Conservation (phyloP, 1,284 basidiomycete genomes). For the Kwoniella shivajii region DNA sequence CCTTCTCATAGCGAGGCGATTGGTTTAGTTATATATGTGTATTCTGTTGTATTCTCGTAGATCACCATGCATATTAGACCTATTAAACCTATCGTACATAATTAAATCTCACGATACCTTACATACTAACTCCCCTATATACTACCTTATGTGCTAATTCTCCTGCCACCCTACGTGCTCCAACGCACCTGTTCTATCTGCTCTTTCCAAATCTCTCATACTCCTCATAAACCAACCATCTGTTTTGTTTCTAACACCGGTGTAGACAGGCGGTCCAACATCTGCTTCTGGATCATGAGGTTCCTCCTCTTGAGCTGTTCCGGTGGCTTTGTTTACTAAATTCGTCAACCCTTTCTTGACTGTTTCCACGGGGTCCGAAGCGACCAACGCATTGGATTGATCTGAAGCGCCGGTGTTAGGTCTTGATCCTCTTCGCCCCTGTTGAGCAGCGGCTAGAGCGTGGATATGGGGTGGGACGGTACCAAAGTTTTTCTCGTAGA, state of each 20-base stretch:
- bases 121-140: no score
- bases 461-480: slow-evolving; percentile 7
- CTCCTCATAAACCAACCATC: slow-evolving; percentile 45
- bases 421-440: slow-evolving; percentile 5
- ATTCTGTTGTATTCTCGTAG: no score
- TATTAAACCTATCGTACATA: no score
- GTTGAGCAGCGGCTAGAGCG: slow-evolving; percentile 1
- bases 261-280: slow-evolving; percentile 38
- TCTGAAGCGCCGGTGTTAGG: slow-evolving; percentile 16
- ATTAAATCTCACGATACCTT: no score
- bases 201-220: slow-evolving; percentile 40
- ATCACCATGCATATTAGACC: no score
- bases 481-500: slow-evolving; percentile 16
- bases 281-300: slow-evolving; percentile 5
- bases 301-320: not conserved
- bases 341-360: slow-evolving; percentile 26
- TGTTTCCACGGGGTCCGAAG: slow-evolving; percentile 12
- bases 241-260: slow-evolving; percentile 37
- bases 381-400: slow-evolving; percentile 4
- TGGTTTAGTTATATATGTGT: slow-evolving; percentile 6
- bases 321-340: slow-evolving; percentile 19
- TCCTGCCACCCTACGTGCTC: slow-evolving; percentile 18
- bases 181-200: slow-evolving; percentile 15
- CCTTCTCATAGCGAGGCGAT: slow-evolving; percentile 6
- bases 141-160: slow-evolving; percentile 2